Percentiles rank a stretch among this genome's conserved stretches.
Conservation (phyloP, 192 early-diverging fungal species). For the Coemansia sp. region DNA sequence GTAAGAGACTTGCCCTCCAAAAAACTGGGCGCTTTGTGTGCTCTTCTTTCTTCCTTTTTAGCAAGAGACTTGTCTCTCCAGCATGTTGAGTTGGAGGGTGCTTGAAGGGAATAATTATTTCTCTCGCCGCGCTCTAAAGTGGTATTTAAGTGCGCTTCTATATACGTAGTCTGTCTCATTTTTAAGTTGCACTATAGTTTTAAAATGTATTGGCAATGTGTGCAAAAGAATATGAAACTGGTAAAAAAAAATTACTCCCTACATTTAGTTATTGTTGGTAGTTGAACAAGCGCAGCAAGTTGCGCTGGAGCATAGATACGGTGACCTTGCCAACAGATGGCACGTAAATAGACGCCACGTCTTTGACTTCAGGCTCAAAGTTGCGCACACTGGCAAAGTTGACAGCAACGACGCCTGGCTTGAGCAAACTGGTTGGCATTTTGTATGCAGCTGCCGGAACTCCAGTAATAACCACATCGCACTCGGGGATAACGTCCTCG, state of each 20-base stretch:
- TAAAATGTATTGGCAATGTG: not conserved
- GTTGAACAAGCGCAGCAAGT: slow-evolving; percentile 86
- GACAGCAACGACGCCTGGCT: slow-evolving; percentile 96
- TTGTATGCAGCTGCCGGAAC: slow-evolving; percentile 91
- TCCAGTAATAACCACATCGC: slow-evolving; percentile 98
- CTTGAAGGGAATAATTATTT: not conserved
- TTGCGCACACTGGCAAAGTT: slow-evolving; percentile 98
- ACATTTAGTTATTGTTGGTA: slow-evolving; percentile 56
- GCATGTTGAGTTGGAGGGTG: not conserved
- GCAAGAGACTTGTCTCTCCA: not conserved
- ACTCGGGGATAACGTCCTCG: slow-evolving; percentile 81
- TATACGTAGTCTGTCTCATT: not conserved
- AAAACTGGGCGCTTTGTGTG: no score
- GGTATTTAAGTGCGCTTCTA: not conserved
- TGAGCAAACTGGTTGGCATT: slow-evolving; percentile 80
- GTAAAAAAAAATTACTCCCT: not conserved
- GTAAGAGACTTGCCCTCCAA: not conserved
- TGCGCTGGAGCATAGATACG: slow-evolving; percentile 97
- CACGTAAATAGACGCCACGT: slow-evolving; percentile 95
- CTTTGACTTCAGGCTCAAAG: slow-evolving; percentile 91
- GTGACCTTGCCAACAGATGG: slow-evolving; percentile 98
- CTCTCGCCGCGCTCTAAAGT: not conserved
- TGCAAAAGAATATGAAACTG: not conserved
- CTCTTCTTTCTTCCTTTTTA: not conserved
- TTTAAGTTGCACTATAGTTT: not conserved